Conservation (phyloP, 225 moss, liverwort and hornwort species). For the Marchantia paleacea region DNA sequence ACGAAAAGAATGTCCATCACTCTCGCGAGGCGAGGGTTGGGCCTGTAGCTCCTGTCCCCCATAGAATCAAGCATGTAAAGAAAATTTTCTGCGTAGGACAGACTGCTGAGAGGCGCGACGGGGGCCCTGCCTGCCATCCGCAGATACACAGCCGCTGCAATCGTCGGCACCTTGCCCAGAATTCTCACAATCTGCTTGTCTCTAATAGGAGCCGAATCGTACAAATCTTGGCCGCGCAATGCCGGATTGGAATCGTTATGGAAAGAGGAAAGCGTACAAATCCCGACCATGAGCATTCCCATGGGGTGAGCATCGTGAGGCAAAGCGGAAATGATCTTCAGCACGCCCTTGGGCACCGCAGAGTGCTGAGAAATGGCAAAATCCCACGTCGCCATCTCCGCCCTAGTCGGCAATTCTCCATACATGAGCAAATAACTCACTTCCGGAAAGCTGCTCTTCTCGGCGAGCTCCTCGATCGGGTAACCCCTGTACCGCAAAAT, state of each 20-base stretch:
- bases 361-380: background rate
- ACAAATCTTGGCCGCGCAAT: conserved; percentile 6
- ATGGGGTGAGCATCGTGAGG: background rate
- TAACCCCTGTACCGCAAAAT: conserved; percentile 64
- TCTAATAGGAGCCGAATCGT: conserved; percentile 51
- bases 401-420: conserved; percentile 26
- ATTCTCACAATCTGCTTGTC: conserved; percentile 72
- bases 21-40: conserved; percentile 62
- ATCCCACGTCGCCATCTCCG: background rate
- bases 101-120: conserved; percentile 53
- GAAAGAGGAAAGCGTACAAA: background rate
- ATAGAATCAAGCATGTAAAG: conserved; percentile 71
- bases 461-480: conserved; percentile 69
- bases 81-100: conserved; percentile 65
- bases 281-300: conserved; percentile 1
- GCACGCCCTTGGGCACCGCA: background rate
- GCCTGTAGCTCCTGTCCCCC: conserved; percentile 61
- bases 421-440: conserved; percentile 60
- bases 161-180: conserved; percentile 69
- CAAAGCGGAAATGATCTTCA: background rate
- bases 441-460: conserved; percentile 62
- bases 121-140: conserved; percentile 25
- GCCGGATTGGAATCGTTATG: conserved; percentile 1
- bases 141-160: conserved; percentile 63
- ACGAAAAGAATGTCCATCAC: conserved; percentile 70